phyloP scores from a whole-genome alignment of 257 asterid species.

The Avicennia marina region DNA sequence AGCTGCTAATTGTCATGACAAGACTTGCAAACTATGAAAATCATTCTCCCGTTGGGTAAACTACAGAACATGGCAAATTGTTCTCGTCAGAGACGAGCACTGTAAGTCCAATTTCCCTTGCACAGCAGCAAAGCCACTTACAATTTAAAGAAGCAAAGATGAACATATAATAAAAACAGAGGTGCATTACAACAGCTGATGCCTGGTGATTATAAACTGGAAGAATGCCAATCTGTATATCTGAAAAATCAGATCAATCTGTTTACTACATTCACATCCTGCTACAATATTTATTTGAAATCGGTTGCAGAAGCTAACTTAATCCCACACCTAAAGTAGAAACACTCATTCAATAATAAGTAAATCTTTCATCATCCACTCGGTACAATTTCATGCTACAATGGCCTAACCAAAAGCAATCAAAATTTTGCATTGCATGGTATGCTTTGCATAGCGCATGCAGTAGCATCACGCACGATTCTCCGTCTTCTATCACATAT shows the following conservation, averaged over 20 bases:
- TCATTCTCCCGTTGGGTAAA: too few species aligned
- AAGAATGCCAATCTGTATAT: constrained; percentile 13
- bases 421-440: constrained; percentile 29
- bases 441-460: constrained; percentile 43
- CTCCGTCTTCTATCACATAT: constrained; percentile 22
- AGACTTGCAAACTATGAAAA: too few species aligned
- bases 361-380: neutral
- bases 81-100: too few species aligned
- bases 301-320: constrained; percentile 17
- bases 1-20: too few species aligned
- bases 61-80: too few species aligned
- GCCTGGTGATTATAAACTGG: too few species aligned
- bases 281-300: too few species aligned
- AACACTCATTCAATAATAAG: constrained; percentile 21
- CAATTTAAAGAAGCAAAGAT: too few species aligned
- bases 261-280: constrained; percentile 26
- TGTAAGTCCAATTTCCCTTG: too few species aligned
- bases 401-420: constrained; percentile 36
- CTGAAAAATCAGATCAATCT: constrained; percentile 22
- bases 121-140: too few species aligned
- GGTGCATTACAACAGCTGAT: constrained; percentile 26
- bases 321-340: constrained; percentile 18
- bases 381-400: constrained; percentile 17
- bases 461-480: constrained; percentile 26
- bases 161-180: neutral